Evolutionary conservation across 305 asterid species (phyloP), one percentile per base, ranked within the genome.

Genomic region (Caryopteris hybrid): DNA sequence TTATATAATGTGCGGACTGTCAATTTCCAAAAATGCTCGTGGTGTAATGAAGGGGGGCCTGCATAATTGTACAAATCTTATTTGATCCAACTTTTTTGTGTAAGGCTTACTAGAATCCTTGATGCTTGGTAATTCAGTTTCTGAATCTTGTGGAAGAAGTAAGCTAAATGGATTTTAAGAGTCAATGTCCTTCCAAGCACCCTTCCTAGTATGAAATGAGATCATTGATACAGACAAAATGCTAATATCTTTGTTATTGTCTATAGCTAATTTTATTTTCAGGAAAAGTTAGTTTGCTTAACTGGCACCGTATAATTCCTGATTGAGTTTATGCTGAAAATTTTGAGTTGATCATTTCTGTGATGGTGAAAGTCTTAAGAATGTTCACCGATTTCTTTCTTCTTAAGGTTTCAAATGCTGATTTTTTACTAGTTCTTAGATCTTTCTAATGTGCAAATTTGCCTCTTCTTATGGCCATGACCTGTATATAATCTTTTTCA

Each of bases 401-500:
- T 21, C 0, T 20, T 45, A 55, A 54, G 23, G 47, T 43, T 43
- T 59, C 18, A 33, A 34, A 22, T 56, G 33, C 62, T 43, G 0
- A 18, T n/a, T 20, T 64, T 45, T 13, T 48, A 23, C 36, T 73
- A 51, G 66, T 52, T 51, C 17, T 43, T 33, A 36, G 23, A 60
- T 65, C 31, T 45, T 31, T 21, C 2, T 9, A 10, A 7, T 45
- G 54, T 66, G 42, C 55, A 65, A 21, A 43, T 70, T 47, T 50
- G 25, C 43, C 8, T 20, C 34, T 39, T 23, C 3, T 45, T 20
- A 0, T 43, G 47, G 48, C 31, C 52, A 59, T 74, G 73, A 45
- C 70, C 61, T 46, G 22, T 47, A 46, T 38, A 71, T 27, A 48
- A 62, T 51, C 43, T 68, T 45, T 69, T 20, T 47, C 88, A 88